A percentile compares a stretch with the other conserved stretches of the same genome.
Conservation (phyloP, 805 yeast species). For the Candida corydali region DNA sequence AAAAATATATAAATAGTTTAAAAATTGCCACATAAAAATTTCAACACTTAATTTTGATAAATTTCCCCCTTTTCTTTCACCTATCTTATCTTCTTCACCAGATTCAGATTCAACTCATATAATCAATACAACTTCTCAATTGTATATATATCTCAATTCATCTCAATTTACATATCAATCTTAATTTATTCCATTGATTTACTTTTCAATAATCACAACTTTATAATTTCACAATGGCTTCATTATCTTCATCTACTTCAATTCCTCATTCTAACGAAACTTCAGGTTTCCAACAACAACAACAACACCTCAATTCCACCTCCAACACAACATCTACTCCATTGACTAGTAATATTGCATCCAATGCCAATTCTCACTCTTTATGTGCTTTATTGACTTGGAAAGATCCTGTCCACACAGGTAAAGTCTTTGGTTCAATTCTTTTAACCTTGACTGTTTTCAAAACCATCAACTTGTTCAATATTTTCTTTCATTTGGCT, state of each 20-base stretch:
- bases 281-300: neutral
- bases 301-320: constrained; percentile 1
- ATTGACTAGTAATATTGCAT: neutral
- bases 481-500: constrained; percentile 55
- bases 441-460: constrained; percentile 51
- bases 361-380: constrained; percentile 3
- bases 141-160: no score
- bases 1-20: neutral
- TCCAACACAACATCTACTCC: neutral
- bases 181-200: no score
- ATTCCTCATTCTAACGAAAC: no score
- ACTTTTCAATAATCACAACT: no score
- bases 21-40: neutral
- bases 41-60: neutral
- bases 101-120: neutral
- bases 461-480: constrained; percentile 60
- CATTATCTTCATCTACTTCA: no score
- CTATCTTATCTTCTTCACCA: neutral
- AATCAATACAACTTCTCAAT: neutral
- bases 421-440: constrained; percentile 66
- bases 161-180: no score
- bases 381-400: constrained; percentile 54
- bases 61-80: neutral
- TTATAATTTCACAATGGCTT: no score
- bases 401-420: constrained; percentile 74